Base-by-base conservation (phyloP, 176 grass and related monocot genomes). In the Lolium perenne region DNA sequence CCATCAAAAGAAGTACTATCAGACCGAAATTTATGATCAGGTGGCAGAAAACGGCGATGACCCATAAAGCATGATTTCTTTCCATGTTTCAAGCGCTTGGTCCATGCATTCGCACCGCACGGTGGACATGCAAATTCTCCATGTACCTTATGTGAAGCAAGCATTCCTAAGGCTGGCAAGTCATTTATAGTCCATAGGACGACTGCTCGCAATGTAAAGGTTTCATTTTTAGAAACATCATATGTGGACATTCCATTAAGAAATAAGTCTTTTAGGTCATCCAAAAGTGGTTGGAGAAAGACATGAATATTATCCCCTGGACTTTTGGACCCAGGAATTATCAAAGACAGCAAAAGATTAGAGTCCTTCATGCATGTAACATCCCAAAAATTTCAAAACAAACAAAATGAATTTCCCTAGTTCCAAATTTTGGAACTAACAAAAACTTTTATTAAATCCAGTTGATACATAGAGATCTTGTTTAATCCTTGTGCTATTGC, bases 121-220 rank as follows among this genome's bases (percentile, higher is more conserved):
- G 55, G 55, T 57, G 17, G 55, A 20, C 55, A 58, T n/a, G 56
- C 56, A n/a, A n/a, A 58, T 57, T 57, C 55, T 57, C 55, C 55
- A 57, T 57, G 55, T 16, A 57, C 55, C 55, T 7, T 57, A 57
- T 57, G 7, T 57, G 55, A 57, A 57, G 55, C 16, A 20, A 74
- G n/a, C 21, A 74, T 74, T 50, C 71, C 71, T 26, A 74, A 50
- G 6, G 71, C 46, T 65, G 62, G 62, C 11, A 65, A 65, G 12
- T 65, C 62, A 65, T 70, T 40, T 70, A 70, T 41, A 3, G 35
- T 69, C 66, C 35, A 41, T 4, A 70, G 20, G 35, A 70, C 7
- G 8, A 1, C 67, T 38, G 13, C 65, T 40, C 14, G 13, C 32
- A 68, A 40, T 18, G 32, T 38, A 40, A 68, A 68, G 16, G 65